Conservation (phyloP, 495 filamentous ascomycete species). For the Aspergillus cavernicola region DNA sequence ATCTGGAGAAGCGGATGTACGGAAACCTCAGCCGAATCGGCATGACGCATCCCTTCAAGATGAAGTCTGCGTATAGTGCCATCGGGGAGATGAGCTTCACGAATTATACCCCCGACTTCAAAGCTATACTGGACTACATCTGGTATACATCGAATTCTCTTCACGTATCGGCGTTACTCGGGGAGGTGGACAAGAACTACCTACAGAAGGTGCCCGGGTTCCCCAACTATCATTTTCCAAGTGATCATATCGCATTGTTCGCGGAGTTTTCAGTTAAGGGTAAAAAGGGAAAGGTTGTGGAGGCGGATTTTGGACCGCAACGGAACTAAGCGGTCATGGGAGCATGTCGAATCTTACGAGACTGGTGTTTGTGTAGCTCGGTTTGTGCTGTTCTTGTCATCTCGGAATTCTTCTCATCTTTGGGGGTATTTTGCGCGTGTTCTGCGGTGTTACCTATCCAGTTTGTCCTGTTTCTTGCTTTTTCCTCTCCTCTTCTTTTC, state of each 20-base stretch:
- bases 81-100: slow-evolving; percentile 86
- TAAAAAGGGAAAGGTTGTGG: slow-evolving; percentile 76
- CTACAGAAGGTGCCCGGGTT: slow-evolving; percentile 89
- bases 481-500: slow-evolving; percentile 18
- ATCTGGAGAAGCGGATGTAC: slow-evolving; percentile 70
- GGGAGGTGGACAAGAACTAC: slow-evolving; percentile 86
- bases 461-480: too few relatives aligned
- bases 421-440: slow-evolving; percentile 29
- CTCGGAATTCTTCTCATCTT: slow-evolving; percentile 36
- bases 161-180: slow-evolving; percentile 81
- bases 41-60: slow-evolving; percentile 88
- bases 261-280: slow-evolving; percentile 89
- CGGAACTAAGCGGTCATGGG: slow-evolving; percentile 41
- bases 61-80: slow-evolving; percentile 80
- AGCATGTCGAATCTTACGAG: slow-evolving; percentile 40
- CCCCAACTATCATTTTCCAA: slow-evolving; percentile 95
- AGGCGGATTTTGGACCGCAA: slow-evolving; percentile 60
- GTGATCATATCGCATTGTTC: slow-evolving; percentile 90
- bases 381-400: slow-evolving; percentile 35
- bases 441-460: slow-evolving; percentile 22
- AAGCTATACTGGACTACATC: slow-evolving; percentile 90
- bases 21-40: slow-evolving; percentile 89
- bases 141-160: slow-evolving; percentile 94
- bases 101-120: slow-evolving; percentile 91
- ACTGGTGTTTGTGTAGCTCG: slow-evolving; percentile 41